A percentile compares a stretch with the other conserved stretches of the same genome.
Evolutionary conservation across 345 rosid genomes (phyloP).

Genomic region (Draba incana): DNA sequence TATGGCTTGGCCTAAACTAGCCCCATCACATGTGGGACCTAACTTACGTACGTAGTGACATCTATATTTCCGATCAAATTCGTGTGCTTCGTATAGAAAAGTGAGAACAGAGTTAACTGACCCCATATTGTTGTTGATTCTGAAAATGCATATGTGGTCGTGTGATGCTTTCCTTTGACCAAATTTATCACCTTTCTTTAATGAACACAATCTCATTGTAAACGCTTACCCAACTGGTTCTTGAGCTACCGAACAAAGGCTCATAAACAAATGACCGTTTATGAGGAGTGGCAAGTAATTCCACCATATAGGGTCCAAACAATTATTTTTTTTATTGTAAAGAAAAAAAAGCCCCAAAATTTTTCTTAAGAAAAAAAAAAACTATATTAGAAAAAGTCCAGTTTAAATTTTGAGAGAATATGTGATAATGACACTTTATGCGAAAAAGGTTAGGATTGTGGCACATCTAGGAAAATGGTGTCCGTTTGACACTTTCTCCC

Average conservation of each 20-base stretch:
- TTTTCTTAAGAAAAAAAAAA: no score
- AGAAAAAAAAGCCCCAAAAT: no score
- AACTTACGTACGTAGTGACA: background rate
- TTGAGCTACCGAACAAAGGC: background rate
- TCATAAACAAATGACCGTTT: background rate
- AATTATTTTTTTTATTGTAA: no score
- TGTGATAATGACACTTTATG: no score
- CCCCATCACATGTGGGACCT: background rate
- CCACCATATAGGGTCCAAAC: no score
- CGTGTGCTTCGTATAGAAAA: background rate
- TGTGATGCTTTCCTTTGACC: background rate
- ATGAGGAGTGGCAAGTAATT: no score
- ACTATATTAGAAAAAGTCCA: no score
- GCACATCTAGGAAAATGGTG: no score
- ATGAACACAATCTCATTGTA: background rate
- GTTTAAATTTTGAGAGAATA: no score
- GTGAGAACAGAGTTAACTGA: slow-evolving; percentile 5
- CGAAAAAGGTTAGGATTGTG: no score
- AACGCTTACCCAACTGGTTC: slow-evolving; percentile 3
- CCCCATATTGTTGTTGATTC: slow-evolving; percentile 1
- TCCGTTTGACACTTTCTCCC: no score
- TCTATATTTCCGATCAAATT: slow-evolving; percentile 2
- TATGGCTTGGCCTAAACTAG: slow-evolving; percentile 6
- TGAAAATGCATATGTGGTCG: background rate
- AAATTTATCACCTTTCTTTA: background rate